Evolutionary conservation across 495 filamentous ascomycete species (phyloP).

Genomic region (Neurospora sp.): DNA sequence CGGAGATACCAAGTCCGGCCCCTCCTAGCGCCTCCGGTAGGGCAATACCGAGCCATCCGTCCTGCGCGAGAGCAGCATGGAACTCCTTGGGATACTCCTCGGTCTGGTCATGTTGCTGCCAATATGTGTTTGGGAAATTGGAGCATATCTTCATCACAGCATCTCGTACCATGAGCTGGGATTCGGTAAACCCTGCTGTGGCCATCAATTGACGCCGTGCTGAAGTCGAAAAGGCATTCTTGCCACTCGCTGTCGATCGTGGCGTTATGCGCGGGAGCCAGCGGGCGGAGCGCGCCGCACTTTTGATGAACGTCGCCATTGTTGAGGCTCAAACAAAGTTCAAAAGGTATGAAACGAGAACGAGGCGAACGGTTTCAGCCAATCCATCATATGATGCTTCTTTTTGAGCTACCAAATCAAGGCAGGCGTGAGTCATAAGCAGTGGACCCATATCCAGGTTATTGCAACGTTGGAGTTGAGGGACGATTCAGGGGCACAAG

Average conservation of each 20-base stretch:
- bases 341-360: background rate
- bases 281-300: background rate
- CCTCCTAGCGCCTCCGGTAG: conserved; percentile 64
- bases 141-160: conserved; percentile 59
- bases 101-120: conserved; percentile 57
- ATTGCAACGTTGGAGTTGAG: background rate
- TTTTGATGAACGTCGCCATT: background rate
- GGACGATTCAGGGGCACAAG: background rate
- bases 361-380: background rate
- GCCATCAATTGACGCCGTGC: conserved; percentile 49
- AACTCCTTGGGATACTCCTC: conserved; percentile 63
- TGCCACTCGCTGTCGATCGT: background rate
- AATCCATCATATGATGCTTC: background rate
- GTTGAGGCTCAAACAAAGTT: background rate
- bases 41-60: conserved; percentile 77
- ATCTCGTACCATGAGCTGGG: conserved; percentile 61
- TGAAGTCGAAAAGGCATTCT: conserved; percentile 15
- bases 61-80: conserved; percentile 62
- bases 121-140: conserved; percentile 54
- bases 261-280: background rate
- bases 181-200: conserved; percentile 58
- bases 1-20: conserved; percentile 65
- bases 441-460: background rate
- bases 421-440: background rate
- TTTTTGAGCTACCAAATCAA: background rate